Evolutionary conservation across 2,329 filamentous ascomycete genomes (phyloP).

Genomic region (Ophiosphaerella korrae): DNA sequence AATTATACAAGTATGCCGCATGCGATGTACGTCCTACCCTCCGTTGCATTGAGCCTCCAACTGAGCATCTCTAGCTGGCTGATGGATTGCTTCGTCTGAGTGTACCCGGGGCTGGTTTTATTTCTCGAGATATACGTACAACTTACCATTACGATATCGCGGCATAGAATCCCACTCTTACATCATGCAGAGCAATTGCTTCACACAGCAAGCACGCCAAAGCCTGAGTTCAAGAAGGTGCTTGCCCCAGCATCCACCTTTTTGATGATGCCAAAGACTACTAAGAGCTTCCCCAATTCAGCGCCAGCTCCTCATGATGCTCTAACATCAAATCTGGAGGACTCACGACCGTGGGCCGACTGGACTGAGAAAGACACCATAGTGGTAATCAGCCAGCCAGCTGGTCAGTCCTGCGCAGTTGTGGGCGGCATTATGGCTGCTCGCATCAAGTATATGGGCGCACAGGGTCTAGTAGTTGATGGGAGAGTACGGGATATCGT

Average conservation of each 20-base stretch:
- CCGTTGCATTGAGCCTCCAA: not conserved
- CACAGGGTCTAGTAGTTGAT: slow-evolving; percentile 67
- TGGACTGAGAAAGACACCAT: slow-evolving; percentile 64
- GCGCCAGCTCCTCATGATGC: slow-evolving; percentile 41
- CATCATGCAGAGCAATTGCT: slow-evolving; percentile 30
- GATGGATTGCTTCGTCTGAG: slow-evolving; percentile 75
- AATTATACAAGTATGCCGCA: slow-evolving; percentile 40
- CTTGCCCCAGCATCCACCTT: slow-evolving; percentile 66
- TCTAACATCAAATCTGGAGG: slow-evolving; percentile 32
- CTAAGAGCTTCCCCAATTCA: slow-evolving; percentile 46
- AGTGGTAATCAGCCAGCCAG: slow-evolving; percentile 69
- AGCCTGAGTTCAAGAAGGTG: slow-evolving; percentile 28
- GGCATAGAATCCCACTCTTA: slow-evolving; percentile 1
- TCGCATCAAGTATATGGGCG: slow-evolving; percentile 67
- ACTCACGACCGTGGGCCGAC: slow-evolving; percentile 69
- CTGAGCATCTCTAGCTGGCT: slow-evolving; percentile 50
- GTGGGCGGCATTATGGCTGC: slow-evolving; percentile 78
- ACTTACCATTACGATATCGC: slow-evolving; percentile 5
- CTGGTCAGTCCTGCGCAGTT: slow-evolving; percentile 69
- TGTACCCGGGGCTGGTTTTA: slow-evolving; percentile 68
- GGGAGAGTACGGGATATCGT: slow-evolving; percentile 70
- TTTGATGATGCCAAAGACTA: slow-evolving; percentile 65
- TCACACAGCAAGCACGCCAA: slow-evolving; percentile 23
- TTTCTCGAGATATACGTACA: slow-evolving; percentile 64
- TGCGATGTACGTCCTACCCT: slow-evolving; percentile 36